Evolutionary conservation across 108 stramenopile species (phyloP), one percentile per base, ranked within the genome.

Genomic region (Skeletonema menzelii): DNA sequence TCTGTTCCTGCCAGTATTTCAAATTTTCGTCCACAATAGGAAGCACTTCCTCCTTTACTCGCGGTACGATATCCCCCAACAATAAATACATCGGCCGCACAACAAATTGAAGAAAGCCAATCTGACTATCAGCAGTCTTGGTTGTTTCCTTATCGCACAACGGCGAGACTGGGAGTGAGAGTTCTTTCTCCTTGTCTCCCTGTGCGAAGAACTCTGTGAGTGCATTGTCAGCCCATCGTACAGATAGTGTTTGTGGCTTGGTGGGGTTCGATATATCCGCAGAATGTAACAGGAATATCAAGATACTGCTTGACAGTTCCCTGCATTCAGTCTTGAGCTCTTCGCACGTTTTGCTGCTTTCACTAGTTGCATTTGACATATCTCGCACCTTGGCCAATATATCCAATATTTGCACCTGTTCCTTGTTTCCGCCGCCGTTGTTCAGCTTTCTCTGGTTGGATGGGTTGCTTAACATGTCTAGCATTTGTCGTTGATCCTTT

Each of bases 81-180:
- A 87, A 57, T 56, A 84, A 68, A 69, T 74, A 86, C 53, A 87
- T 65, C 8, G 95, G 95, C 32, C 76, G 65, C 13, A 93, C 85
- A 56, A 95, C 87, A 72, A 88, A 94, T 60, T 91, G 83, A 28
- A 95, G 85, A 63, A 96, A 96, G 40, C 89, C 92, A 38, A 82
- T 77, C 78, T 96, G 95, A 59, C 78, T 83, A 58, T 89, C 86
- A 31, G 88, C 71, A 26, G 84, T 70, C 37, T 87, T 76, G 27
- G 72, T 72, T 1, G 75, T 82, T 24, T 75, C 57, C 10, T 86
- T 73, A 76, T 91, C 86, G 57, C 92, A 94, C 15, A 91, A 66
- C 22, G 91, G 94, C 44, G 86, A 88, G n/a, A 94, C 69, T 8
- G 88, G 85, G 19, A 95, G 24, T 13, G 87, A 86, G 27, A 57